Conservation (phyloP, 345 rosid genomes). For the Cardamine chenopodiifolia region DNA sequence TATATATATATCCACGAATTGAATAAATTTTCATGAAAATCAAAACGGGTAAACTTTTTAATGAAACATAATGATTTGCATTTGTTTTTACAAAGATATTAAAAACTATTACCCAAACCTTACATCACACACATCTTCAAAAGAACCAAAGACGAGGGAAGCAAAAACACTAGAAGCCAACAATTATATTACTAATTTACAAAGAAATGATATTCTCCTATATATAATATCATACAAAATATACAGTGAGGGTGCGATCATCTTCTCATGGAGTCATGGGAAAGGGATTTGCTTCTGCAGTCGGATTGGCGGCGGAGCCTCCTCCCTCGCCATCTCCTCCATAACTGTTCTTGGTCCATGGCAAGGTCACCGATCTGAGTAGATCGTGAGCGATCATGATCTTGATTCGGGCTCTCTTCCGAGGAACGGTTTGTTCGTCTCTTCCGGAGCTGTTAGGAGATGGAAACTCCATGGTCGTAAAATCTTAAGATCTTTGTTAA, state of each 20-base stretch:
- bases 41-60: too few relatives aligned
- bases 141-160: background rate
- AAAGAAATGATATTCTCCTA: background rate
- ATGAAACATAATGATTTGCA: background rate
- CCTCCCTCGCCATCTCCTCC: slow-evolving; percentile 1
- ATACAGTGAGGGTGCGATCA: background rate
- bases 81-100: background rate
- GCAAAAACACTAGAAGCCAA: background rate
- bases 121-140: background rate
- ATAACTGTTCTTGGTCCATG: background rate
- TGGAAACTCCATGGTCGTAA: slow-evolving; percentile 23
- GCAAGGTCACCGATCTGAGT: background rate
- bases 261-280: background rate
- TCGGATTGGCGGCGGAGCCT: background rate
- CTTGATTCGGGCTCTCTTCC: slow-evolving; percentile 33
- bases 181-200: background rate
- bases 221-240: background rate
- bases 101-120: background rate
- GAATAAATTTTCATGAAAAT: too few relatives aligned
- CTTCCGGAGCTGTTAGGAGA: background rate
- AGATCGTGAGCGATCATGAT: slow-evolving; percentile 28
- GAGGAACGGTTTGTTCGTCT: slow-evolving; percentile 1
- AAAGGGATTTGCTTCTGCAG: background rate
- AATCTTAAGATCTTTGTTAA: background rate
- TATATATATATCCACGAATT: background rate